Evolutionary conservation across 2,329 filamentous ascomycete genomes (phyloP), one percentile per base, ranked within the genome.

Genomic region (Fusarium luffae): DNA sequence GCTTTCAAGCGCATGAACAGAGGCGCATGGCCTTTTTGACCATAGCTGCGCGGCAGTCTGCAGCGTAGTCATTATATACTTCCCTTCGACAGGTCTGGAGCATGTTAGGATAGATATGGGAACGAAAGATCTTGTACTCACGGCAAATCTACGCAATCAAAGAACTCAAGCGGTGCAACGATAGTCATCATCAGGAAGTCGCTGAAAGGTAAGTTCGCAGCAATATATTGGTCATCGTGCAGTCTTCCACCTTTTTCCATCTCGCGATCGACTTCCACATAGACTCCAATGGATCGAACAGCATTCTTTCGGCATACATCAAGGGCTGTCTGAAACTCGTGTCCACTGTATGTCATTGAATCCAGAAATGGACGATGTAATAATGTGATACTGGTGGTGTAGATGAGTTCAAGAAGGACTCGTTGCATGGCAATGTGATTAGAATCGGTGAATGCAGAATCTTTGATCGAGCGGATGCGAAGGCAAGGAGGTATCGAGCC

Each of bases 291-390:
- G 7, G 56, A 65, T n/a, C 41, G 41, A 0, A 63, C 14, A 0
- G 68, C 68, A 40, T 52, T 71, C 12, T 30, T 48, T 12, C 68
- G 64, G 30, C 54, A 66, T 18, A 50, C 12, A 1, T 44, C n/a
- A 4, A 71, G 30, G 3, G 68, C 51, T 12, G 28, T 28, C 4
- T 57, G 16, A 13, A 49, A 34, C 7, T 49, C 16, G 6, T 13
- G 21, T 4, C 2, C 42, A 58, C 10, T 57, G 18, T 5, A 13
- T 21, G 6, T 59, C 4, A 18, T 28, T 27, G 2, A 47, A n/a
- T 63, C 21, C 2, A 71, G 18, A 12, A 68, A 68, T 1, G 68
- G 68, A 0, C 64, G 64, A 23, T 70, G 54, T 11, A 71, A 16
- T 0, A 61, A 41, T 4, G 51, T 51, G 5, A 43, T 25, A 6